Base-by-base conservation (phyloP, 305 asterid genomes). In the Nicotiana rustica region DNA sequence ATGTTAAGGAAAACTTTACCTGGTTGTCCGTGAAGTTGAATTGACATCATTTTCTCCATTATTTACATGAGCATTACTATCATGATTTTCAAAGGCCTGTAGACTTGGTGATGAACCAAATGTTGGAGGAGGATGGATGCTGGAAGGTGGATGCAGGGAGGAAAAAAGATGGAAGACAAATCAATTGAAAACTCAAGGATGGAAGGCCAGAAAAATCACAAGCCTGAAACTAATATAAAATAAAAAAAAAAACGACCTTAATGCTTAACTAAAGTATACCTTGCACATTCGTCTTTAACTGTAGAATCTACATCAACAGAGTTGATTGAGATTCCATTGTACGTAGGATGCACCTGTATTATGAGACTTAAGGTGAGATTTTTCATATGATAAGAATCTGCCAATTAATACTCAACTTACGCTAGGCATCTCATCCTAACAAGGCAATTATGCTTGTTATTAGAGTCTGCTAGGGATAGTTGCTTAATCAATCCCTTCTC, bases 51-150 rank as follows among this genome's bases (percentile, higher is more conserved):
- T 75, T 55, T 88, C 89, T 13, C 57, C 87, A 79, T 85, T 83
- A 76, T 75, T 78, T n/a, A 6, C 82, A 62, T 78, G 88, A 76
- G 81, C 41, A 73, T 60, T 80, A 65, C 67, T 82, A 65, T 85
- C 82, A 67, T 78, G 87, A 81, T 81, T 82, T 56, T 84, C 90
- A 84, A 88, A 87, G 83, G 77, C 84, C 71, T 88, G 91, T 41
- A 87, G 91, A 83, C 85, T 87, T 64, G 89, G 84, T 18, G 92
- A 82, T 44, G 92, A 87, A 79, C 92, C 92, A 84, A 90, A 90
- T 21, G 92, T 88, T 67, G 92, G 91, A 36, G 91, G 92, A 8
- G 90, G 88, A 78, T 86, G 91, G 76, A 49, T 78, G 82, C 92
- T 90, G 79, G 52, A 29, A 38, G 44, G 44, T 38, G 9, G 44